Base-by-base conservation (phyloP, 495 filamentous ascomycete genomes). In the Neurospora sublineolata region DNA sequence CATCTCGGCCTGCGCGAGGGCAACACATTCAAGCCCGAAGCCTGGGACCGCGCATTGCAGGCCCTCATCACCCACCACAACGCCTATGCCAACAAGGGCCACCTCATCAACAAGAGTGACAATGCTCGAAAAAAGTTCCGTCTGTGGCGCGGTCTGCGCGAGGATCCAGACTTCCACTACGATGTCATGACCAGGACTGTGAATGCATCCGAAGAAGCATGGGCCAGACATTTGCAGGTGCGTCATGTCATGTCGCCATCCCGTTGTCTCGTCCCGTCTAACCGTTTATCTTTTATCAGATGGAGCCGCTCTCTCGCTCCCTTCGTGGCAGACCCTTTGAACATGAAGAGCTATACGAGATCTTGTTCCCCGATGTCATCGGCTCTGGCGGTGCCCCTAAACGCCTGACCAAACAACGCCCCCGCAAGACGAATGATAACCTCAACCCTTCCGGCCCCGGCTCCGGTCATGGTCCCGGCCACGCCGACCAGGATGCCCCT, bases 71-170 rank as follows among this genome's bases (percentile, higher is more conserved):
- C 82, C 27, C 78, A 80, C 37, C 84, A 86, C 74, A 79, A 78
- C 70, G 83, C 83, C 36, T 84, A 81, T 73, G 83, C 83, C 64
- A 80, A 82, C 72, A 86, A 86, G 79, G 79, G 78, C 73, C 84
- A 86, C 44, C 82, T 86, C 18, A 84, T 86, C 77, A 86, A 86
- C 77, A 86, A 86, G 76, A 83, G 82, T 74, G 84, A 86, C 77
- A 86, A 86, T 74, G 84, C 84, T 44, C 81, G 84, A 36, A 86
- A 86, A 77, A 85, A 85, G 79, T 86, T 85, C 71, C 84, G 84
- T 41, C 81, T 86, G 68, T 86, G 84, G 84, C 77, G 83, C n/a
- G 83, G 84, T 14, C 70, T 86, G 52, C 75, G 84, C 5, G 84
- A 86, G 69, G 81, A 86, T 68, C 83, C 83, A 40, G 82, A 82